phyloP scores from a whole-genome alignment of 2,329 filamentous ascomycete species.

The Coniochaeta prunicola region DNA sequence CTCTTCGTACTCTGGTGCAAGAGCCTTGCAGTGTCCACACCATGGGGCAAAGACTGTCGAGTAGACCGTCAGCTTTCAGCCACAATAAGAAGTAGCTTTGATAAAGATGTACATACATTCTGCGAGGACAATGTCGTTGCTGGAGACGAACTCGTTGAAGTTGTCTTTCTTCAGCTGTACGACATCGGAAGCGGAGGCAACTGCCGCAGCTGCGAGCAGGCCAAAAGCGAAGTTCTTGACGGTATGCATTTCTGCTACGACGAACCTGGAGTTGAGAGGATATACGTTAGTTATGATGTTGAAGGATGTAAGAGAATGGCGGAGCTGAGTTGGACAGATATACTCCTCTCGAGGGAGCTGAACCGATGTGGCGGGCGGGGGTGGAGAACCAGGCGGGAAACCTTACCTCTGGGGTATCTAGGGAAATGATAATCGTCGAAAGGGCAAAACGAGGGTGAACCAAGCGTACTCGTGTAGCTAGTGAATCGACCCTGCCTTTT shows the following conservation, averaged over 20 bases:
- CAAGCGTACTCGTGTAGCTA: background rate
- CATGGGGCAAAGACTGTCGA: constrained; percentile 81
- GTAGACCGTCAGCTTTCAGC: constrained; percentile 24
- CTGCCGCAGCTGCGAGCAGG: constrained; percentile 47
- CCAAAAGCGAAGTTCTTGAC: constrained; percentile 43
- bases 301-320: background rate
- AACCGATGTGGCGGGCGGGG: background rate
- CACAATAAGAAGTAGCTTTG: background rate
- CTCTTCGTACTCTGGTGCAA: constrained; percentile 86
- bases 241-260: constrained; percentile 32
- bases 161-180: constrained; percentile 75
- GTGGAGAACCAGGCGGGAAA: background rate
- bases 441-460: background rate
- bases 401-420: constrained; percentile 22
- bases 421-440: background rate
- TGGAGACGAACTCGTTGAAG: constrained; percentile 79
- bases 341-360: background rate
- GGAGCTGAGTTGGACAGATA: background rate
- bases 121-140: constrained; percentile 83
- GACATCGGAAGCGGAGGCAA: constrained; percentile 72
- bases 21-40: constrained; percentile 98
- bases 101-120: constrained; percentile 62
- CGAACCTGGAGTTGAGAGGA: background rate
- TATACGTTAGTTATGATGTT: background rate
- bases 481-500: background rate